phyloP scores from a whole-genome alignment of 2,329 filamentous ascomycete species.

The Neofusicoccum cordaticola region DNA sequence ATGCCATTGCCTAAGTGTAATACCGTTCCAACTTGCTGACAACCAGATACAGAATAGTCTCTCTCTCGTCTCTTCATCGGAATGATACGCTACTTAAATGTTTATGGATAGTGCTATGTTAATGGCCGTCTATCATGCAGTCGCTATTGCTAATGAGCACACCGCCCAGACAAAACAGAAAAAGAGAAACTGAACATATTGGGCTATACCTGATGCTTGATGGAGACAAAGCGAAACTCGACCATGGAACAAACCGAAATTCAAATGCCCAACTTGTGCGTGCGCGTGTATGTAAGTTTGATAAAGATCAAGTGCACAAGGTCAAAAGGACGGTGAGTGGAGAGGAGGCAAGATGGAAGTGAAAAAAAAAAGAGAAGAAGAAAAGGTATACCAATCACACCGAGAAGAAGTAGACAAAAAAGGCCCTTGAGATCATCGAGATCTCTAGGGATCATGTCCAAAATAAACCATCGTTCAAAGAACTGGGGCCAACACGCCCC shows the following conservation, averaged over 20 bases:
- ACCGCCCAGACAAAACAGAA: not conserved
- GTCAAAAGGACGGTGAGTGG: not conserved
- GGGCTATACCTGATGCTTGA: not conserved
- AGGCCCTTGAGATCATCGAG: too few relatives aligned
- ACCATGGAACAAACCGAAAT: not conserved
- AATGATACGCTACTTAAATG: too few relatives aligned
- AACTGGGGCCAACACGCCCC: not conserved
- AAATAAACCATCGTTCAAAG: not conserved
- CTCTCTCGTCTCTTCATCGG: too few relatives aligned
- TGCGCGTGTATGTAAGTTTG: not conserved
- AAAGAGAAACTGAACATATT: not conserved
- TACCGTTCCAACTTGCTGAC: too few relatives aligned
- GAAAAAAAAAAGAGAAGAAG: not conserved
- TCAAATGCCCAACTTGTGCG: not conserved
- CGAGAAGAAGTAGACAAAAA: not conserved
- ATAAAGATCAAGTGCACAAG: not conserved
- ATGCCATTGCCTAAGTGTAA: too few relatives aligned
- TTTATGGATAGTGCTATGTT: not conserved
- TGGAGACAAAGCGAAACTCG: not conserved
- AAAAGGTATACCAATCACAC: not conserved
- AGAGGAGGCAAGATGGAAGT: not conserved
- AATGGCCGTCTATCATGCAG: constrained; percentile 15
- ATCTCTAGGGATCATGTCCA: not conserved
- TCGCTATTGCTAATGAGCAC: constrained; percentile 5
- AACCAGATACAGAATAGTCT: too few relatives aligned